Percentiles rank a stretch among this genome's conserved stretches.
Conservation (phyloP, 192 early-diverging fungal species). For the Chytriomyces hyalinus region DNA sequence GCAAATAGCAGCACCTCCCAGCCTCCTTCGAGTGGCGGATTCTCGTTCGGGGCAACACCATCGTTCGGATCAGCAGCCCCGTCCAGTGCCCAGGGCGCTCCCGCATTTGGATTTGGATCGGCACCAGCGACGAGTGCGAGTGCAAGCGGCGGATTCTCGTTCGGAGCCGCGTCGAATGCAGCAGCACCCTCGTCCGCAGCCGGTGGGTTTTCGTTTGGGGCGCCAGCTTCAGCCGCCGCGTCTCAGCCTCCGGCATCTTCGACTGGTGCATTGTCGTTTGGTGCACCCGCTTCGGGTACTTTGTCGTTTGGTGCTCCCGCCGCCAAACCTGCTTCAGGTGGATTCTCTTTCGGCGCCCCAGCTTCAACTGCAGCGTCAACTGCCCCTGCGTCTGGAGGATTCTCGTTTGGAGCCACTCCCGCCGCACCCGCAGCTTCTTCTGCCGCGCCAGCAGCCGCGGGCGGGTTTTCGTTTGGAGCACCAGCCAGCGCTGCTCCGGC, state of each 20-base stretch:
- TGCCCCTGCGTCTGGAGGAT: slow-evolving; percentile 9
- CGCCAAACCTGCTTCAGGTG: slow-evolving; percentile 13
- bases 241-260: too few relatives aligned
- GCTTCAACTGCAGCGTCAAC: slow-evolving; percentile 11
- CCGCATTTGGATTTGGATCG: slow-evolving; percentile 6
- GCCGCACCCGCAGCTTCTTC: slow-evolving; percentile 8
- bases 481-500: slow-evolving; percentile 15
- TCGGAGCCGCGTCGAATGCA: too few relatives aligned
- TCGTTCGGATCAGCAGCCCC: slow-evolving; percentile 7
- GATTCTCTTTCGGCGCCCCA: slow-evolving; percentile 23
- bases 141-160: slow-evolving; percentile 8
- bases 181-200: too few relatives aligned
- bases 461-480: slow-evolving; percentile 29
- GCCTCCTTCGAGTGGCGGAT: neutral
- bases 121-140: slow-evolving; percentile 14
- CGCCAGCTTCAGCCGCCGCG: slow-evolving; percentile 15
- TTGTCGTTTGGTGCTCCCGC: slow-evolving; percentile 24
- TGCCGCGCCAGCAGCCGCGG: neutral
- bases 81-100: neutral
- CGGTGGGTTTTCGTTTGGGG: neutral
- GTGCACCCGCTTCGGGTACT: too few relatives aligned
- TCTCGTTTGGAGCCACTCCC: neutral
- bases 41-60: slow-evolving; percentile 24
- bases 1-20: neutral
- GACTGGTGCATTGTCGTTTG: neutral